A percentile compares a stretch with the other conserved stretches of the same genome.
Evolutionary conservation across 78 protist species (phyloP).

Genomic region (Anaeramoeba ignava): DNA sequence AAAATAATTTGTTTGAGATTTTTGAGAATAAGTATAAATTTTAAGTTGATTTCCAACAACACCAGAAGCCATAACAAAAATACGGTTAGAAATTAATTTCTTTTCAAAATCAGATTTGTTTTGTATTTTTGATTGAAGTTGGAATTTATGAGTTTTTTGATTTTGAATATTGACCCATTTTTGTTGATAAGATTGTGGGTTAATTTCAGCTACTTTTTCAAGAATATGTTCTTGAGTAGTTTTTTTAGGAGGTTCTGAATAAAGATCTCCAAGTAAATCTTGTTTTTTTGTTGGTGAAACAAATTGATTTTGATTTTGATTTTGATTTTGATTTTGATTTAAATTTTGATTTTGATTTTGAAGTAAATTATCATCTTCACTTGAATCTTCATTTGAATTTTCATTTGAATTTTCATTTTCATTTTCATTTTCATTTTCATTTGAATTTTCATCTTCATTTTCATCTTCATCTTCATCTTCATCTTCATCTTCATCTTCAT

Average conservation of each 20-base stretch:
- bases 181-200: background rate
- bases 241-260: background rate
- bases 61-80: slow-evolving; percentile 17
- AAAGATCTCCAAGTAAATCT: background rate
- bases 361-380: background rate
- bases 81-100: background rate
- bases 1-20: no score
- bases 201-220: no score
- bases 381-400: no score
- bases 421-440: no score
- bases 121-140: no score
- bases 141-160: background rate
- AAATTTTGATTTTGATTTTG: background rate
- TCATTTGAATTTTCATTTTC: no score
- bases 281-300: background rate
- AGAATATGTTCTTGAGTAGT: no score
- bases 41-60: background rate
- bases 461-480: background rate
- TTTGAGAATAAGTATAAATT: slow-evolving; percentile 5
- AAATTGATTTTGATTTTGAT: background rate
- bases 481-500: slow-evolving; percentile 27
- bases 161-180: background rate
- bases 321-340: background rate
- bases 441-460: no score
- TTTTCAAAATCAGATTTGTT: background rate